These are phyloP conservation scores for Imleria badia DNA, from an alignment of 768 basidiomycete genomes.

Conservation along the genomic window DNA sequence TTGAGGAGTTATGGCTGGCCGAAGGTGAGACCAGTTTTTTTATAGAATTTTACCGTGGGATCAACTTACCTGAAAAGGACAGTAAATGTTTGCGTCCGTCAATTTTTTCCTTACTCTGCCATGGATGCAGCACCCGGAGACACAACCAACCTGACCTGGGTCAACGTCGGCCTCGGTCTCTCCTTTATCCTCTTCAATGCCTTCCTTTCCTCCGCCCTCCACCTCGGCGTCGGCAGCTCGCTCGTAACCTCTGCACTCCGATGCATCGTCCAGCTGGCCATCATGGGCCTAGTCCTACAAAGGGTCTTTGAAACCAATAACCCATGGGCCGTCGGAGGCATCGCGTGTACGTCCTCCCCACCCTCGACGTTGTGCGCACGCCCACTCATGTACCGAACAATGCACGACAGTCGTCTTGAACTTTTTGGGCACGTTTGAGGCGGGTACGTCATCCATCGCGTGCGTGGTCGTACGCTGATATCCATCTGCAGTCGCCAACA, in stretches of 20 bases:
- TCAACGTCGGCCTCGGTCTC: constrained; percentile 75
- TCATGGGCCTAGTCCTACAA: constrained; percentile 70
- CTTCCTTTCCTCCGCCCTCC: constrained; percentile 57
- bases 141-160: constrained; percentile 51
- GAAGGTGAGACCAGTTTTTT: too few species aligned
- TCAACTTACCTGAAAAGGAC: too few species aligned
- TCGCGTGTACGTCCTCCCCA: constrained; percentile 55
- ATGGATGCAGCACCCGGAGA: constrained; percentile 33
- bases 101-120: background rate
- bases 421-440: constrained; percentile 74
- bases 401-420: constrained; percentile 58
- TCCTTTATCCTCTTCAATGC: constrained; percentile 76
- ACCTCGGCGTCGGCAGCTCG: constrained; percentile 67
- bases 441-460: constrained; percentile 44
- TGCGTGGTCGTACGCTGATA: background rate
- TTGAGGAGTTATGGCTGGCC: too few species aligned
- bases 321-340: constrained; percentile 70
- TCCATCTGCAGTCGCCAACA: constrained; percentile 63
- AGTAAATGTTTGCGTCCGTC: too few species aligned
- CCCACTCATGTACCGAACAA: background rate
- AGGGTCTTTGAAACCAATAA: constrained; percentile 75
- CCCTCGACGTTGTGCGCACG: background rate
- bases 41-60: too few species aligned
- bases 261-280: constrained; percentile 75
- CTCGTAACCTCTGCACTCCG: constrained; percentile 68